Conservation (phyloP, 108 stramenopile genomes). For the Nitzschia putrida region DNA sequence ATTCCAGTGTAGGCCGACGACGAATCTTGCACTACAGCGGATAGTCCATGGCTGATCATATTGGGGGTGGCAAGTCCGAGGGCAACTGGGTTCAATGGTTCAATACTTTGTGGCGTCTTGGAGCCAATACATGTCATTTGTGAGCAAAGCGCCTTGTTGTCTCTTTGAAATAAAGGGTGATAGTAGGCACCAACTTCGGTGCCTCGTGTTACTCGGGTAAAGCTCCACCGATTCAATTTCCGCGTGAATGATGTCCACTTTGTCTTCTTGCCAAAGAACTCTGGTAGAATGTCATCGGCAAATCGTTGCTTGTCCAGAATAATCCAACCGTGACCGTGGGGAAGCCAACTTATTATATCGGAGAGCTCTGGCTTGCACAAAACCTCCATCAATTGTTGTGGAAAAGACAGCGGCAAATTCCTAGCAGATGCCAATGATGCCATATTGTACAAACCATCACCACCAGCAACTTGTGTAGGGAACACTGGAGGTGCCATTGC, state of each 20-base stretch:
- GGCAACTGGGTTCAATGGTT: conserved; percentile 39
- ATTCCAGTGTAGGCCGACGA: no score
- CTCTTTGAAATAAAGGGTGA: conserved; percentile 21
- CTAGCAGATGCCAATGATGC: no score
- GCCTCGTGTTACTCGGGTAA: conserved; percentile 54
- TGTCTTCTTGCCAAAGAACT: conserved; percentile 49
- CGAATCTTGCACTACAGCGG: not conserved
- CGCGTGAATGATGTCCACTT: conserved; percentile 64
- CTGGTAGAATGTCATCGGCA: conserved; percentile 50
- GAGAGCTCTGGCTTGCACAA: conserved; percentile 45
- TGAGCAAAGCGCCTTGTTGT: not conserved
- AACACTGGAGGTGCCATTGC: no score
- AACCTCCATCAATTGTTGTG: conserved; percentile 56
- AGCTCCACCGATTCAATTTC: conserved; percentile 67
- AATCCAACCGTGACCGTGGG: conserved; percentile 62
- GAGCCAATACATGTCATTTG: conserved; percentile 29
- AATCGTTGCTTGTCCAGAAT: conserved; percentile 62
- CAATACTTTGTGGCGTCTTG: conserved; percentile 32
- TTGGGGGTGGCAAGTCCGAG: conserved; percentile 30
- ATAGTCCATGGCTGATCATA: conserved; percentile 14
- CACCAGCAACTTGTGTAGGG: no score
- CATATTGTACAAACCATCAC: no score
- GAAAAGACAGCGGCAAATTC: not conserved
- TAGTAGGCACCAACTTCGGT: conserved; percentile 66
- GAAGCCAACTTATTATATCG: conserved; percentile 67